Evolutionary conservation across 2,329 filamentous ascomycete genomes (phyloP).

Genomic region (Periglandula ipomoeae): DNA sequence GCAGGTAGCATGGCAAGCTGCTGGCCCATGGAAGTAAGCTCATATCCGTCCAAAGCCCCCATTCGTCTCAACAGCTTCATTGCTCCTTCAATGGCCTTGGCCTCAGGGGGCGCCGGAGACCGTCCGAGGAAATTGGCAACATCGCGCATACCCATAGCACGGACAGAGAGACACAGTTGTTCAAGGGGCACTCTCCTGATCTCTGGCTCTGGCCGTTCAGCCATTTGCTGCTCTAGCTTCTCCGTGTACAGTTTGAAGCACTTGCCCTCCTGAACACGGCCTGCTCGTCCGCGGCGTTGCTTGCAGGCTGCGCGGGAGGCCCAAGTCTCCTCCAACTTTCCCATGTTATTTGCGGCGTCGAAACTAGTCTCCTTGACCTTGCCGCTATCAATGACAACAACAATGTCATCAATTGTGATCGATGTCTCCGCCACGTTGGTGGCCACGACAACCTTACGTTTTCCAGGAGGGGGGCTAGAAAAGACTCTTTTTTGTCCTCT

Average conservation of each 20-base stretch:
- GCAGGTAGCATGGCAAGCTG: constrained; percentile 94
- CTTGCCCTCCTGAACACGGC: constrained; percentile 79
- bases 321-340: constrained; percentile 90
- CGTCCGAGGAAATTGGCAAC: constrained; percentile 73
- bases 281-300: constrained; percentile 85
- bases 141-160: constrained; percentile 85
- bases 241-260: constrained; percentile 95
- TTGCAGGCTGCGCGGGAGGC: constrained; percentile 90
- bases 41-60: constrained; percentile 78
- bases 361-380: constrained; percentile 96
- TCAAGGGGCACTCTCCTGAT: constrained; percentile 89
- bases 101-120: constrained; percentile 82
- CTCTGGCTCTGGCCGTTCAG: constrained; percentile 81
- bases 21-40: constrained; percentile 81
- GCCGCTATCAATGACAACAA: constrained; percentile 91
- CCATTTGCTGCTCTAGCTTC: constrained; percentile 78
- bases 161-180: constrained; percentile 87
- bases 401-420: constrained; percentile 95
- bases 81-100: constrained; percentile 76
- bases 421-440: constrained; percentile 98
- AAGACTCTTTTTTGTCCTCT: constrained; percentile 86
- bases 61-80: constrained; percentile 71
- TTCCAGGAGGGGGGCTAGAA: constrained; percentile 61
- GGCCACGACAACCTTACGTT: constrained; percentile 85
- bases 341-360: constrained; percentile 86